A percentile compares a stretch with the other conserved stretches of the same genome.
phyloP scores from a whole-genome alignment of 768 basidiomycete species.

The Agrocybe pediades region DNA sequence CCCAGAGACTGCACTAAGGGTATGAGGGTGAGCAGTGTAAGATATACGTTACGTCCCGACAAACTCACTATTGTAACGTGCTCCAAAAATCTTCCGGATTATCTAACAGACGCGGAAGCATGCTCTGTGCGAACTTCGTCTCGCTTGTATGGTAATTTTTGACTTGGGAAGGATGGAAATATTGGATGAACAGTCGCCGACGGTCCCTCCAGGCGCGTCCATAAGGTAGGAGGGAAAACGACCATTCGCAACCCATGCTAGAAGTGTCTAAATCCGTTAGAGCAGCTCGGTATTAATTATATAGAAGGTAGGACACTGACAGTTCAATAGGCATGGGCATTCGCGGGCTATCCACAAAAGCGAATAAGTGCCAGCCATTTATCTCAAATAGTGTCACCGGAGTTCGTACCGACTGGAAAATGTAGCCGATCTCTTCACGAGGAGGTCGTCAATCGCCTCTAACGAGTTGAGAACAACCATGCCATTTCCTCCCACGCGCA shows the following conservation, averaged over 20 bases:
- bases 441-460: conserved; percentile 16
- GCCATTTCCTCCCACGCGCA: conserved; percentile 8
- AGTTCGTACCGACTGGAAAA: conserved; percentile 14
- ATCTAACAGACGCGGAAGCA: background rate
- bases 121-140: background rate
- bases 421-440: conserved; percentile 17
- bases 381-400: background rate
- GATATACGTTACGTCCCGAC: too few species aligned
- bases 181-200: background rate
- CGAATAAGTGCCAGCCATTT: background rate
- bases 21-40: background rate
- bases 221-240: background rate
- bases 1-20: conserved; percentile 23
- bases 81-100: background rate
- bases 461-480: conserved; percentile 14
- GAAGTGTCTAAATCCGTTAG: background rate
- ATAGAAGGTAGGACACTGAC: background rate
- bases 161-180: background rate
- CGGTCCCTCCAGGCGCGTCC: conserved; percentile 4
- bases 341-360: background rate
- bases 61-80: conserved; percentile 4
- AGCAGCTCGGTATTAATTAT: background rate
- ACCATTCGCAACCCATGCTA: conserved; percentile 5
- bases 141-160: background rate
- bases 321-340: conserved; percentile 9